Base-by-base conservation (phyloP, 306 rosid species). In the Glycine tomentella region DNA sequence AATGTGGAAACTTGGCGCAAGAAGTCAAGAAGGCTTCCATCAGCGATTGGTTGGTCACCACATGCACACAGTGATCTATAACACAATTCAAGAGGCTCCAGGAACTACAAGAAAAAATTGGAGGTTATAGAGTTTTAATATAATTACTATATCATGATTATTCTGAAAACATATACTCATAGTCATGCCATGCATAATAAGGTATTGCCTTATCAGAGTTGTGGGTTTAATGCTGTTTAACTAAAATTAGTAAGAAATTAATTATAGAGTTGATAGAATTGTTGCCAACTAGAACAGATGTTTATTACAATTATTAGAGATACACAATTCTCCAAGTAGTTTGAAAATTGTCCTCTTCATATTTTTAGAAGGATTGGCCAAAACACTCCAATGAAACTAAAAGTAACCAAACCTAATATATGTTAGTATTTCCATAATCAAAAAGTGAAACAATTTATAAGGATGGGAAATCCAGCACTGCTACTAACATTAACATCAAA, bases 1-100 rank as follows among this genome's bases (percentile, higher is more conserved):
- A 93, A 93, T 14, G 94, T 93, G 36, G 97, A 93, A 78, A 93
- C 97, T 87, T 93, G 96, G 14, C 95, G 83, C 75, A 93, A 78
- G 86, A 93, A 93, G 84, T 93, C 97, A 80, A 93, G 97, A 80
- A 93, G 97, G 87, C 92, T 93, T 80, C 97, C 97, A 42, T 93
- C 97, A 42, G 97, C 97, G 76, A 93, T 93, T 13, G 91, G 20
- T 36, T 86, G 79, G 80, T 93, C 97, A 52, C 97, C 97, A 70
- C 90, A 91, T 6, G 92, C 86, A 81, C 92, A 93, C 52, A 93
- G 90, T 20, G 97, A 93, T 44, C 87, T 90, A 85, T 93, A 93
- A 75, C 97, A 91, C 25, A 91, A 86, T 81, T 93, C 97, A 1
- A 93, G 96, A 68, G 95, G 91, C 84, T 91, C 97, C 86, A 93